These are phyloP conservation scores for Gloeostereum incarnatum DNA, from an alignment of 768 basidiomycete species.

Conservation along the genomic window DNA sequence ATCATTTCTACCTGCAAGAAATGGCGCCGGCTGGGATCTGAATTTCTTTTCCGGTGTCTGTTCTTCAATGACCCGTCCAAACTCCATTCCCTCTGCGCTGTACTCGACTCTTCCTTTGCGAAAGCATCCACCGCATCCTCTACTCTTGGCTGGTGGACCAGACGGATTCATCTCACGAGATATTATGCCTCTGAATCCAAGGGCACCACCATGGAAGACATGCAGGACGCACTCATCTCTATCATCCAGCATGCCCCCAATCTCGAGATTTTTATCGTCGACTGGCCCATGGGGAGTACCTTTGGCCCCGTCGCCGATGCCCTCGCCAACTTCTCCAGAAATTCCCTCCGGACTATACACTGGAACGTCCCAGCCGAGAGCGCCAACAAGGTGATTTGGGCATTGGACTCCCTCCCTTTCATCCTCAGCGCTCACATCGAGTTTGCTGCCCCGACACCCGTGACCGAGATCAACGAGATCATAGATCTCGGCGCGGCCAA, in stretches of 20 bases:
- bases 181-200: slow-evolving; percentile 28
- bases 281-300: slow-evolving; percentile 46
- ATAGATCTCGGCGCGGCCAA: slow-evolving; percentile 53
- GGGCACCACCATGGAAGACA: slow-evolving; percentile 32
- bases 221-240: slow-evolving; percentile 45
- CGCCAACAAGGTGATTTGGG: slow-evolving; percentile 63
- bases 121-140: slow-evolving; percentile 25
- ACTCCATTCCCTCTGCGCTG: slow-evolving; percentile 38
- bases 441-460: slow-evolving; percentile 23
- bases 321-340: slow-evolving; percentile 38
- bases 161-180: slow-evolving; percentile 59
- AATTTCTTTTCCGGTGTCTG: slow-evolving; percentile 60
- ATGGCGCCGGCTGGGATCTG: slow-evolving; percentile 53
- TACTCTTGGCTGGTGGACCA: slow-evolving; percentile 62
- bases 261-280: slow-evolving; percentile 63
- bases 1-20: slow-evolving; percentile 59
- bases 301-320: slow-evolving; percentile 62
- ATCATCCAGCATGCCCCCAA: slow-evolving; percentile 63
- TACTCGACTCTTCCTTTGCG: slow-evolving; percentile 37
- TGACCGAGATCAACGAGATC: slow-evolving; percentile 29
- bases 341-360: slow-evolving; percentile 49
- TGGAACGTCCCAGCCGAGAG: slow-evolving; percentile 48
- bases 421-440: slow-evolving; percentile 51
- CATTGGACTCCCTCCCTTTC: slow-evolving; percentile 49
- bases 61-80: slow-evolving; percentile 56